Percentiles rank a stretch among this genome's conserved stretches.
phyloP scores from a whole-genome alignment of 495 filamentous ascomycete species.

The Podospora pseudoanserina region DNA sequence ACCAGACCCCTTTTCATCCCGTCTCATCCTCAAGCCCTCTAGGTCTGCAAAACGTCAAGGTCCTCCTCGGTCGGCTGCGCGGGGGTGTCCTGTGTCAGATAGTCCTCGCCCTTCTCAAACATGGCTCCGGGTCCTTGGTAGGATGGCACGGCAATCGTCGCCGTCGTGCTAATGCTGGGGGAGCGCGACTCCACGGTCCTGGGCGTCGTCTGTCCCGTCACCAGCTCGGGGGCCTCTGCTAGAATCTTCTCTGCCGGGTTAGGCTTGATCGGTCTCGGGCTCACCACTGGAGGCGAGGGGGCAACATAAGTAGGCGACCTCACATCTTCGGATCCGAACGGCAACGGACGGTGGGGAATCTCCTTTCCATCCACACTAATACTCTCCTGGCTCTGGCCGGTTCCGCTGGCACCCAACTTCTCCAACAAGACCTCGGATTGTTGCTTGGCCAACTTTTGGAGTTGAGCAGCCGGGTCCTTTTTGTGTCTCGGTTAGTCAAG shows the following conservation, averaged over 20 bases:
- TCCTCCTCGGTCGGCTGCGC: constrained; percentile 42
- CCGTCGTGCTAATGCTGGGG: neutral
- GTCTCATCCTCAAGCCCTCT: constrained; percentile 13
- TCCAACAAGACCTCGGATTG: constrained; percentile 56
- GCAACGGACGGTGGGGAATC: constrained; percentile 43
- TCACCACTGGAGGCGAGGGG: constrained; percentile 35
- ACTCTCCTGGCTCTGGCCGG: constrained; percentile 20
- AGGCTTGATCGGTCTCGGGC: constrained; percentile 42
- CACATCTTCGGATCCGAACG: constrained; percentile 47
- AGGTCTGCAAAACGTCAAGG: constrained; percentile 40
- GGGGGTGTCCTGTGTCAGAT: constrained; percentile 34
- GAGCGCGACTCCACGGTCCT: constrained; percentile 42
- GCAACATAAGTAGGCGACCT: constrained; percentile 47
- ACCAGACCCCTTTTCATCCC: neutral
- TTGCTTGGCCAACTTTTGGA: constrained; percentile 63
- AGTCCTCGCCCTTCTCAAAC: constrained; percentile 48
- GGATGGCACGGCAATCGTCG: constrained; percentile 36
- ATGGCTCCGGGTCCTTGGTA: constrained; percentile 43
- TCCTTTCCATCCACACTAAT: constrained; percentile 24
- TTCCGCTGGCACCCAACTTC: constrained; percentile 34
- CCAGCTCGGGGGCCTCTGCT: constrained; percentile 12
- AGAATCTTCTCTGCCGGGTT: constrained; percentile 33
- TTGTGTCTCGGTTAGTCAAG: constrained; percentile 51
- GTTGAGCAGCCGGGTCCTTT: constrained; percentile 65
- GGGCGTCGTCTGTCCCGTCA: neutral